These are phyloP conservation scores for Sarcocystis neurona DNA, from an alignment of 169 alveolate genomes.

Conservation along the genomic window DNA sequence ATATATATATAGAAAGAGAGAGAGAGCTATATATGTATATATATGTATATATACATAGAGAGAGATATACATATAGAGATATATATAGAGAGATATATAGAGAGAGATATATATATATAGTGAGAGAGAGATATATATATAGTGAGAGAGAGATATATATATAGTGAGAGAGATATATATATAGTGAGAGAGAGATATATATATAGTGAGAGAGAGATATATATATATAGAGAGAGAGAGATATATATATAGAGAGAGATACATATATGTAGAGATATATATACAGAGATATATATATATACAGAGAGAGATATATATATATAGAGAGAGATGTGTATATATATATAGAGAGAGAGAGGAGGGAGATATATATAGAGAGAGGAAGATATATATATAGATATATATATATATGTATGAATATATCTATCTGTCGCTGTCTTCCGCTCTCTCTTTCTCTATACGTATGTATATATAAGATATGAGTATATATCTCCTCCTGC, in stretches of 20 bases:
- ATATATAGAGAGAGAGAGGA: no score
- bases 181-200: not conserved
- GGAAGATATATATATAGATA: not conserved
- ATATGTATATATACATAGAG: not conserved
- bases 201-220: not conserved
- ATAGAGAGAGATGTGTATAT: not conserved
- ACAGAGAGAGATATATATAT: not conserved
- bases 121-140: not conserved
- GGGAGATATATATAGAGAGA: not conserved
- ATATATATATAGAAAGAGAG: not conserved
- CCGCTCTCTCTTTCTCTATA: not conserved
- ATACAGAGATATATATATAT: not conserved
- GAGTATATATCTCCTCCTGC: not conserved
- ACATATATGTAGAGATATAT: not conserved
- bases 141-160: not conserved
- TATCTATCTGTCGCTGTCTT: not conserved
- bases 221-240: not conserved
- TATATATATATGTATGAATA: not conserved
- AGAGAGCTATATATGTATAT: not conserved
- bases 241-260: not conserved
- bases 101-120: no score
- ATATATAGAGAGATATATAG: not conserved
- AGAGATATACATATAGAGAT: not conserved
- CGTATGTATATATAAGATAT: no score
- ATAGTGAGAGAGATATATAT: not conserved